These are phyloP conservation scores for Lachancea dasiensis DNA, from an alignment of 805 yeast genomes.

Conservation along the genomic window DNA sequence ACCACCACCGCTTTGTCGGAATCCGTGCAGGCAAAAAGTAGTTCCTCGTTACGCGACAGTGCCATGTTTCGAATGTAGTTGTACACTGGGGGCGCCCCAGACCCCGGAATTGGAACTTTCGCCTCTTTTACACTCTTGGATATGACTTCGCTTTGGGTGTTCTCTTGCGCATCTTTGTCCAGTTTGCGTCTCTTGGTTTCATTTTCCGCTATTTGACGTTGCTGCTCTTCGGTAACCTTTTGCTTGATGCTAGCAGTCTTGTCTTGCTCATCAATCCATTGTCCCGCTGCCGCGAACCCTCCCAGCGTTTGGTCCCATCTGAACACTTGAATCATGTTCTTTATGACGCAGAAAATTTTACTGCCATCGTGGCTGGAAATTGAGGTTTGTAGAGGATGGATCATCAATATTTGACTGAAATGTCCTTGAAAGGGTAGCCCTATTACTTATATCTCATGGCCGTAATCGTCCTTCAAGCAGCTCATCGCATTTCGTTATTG, in stretches of 20 bases:
- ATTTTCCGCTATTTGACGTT: conserved; percentile 28
- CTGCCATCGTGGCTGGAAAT: conserved; percentile 40
- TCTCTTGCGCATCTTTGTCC: conserved; percentile 42
- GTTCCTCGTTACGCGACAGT: conserved; percentile 46
- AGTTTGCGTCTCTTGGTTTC: conserved; percentile 33
- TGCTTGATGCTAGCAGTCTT: conserved; percentile 40
- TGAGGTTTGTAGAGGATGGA: conserved; percentile 66
- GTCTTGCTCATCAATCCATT: conserved; percentile 59
- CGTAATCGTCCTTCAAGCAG: conserved; percentile 5
- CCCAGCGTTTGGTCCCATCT: conserved; percentile 29
- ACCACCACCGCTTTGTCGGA: conserved; percentile 76
- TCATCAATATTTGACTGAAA: conserved; percentile 40
- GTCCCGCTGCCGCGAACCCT: conserved; percentile 34
- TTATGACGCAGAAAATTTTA: conserved; percentile 49
- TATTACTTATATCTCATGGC: too few species aligned
- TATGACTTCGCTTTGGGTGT: conserved; percentile 47
- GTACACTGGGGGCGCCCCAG: conserved; percentile 62
- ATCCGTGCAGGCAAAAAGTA: conserved; percentile 67
- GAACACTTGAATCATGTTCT: conserved; percentile 54
- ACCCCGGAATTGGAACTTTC: conserved; percentile 56
- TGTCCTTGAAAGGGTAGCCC: too few species aligned
- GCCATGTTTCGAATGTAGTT: conserved; percentile 62
- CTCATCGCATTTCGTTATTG: conserved; percentile 11
- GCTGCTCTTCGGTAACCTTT: conserved; percentile 40
- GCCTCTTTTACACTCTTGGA: conserved; percentile 44